Conservation (phyloP, 805 yeast genomes). For the Ogataea ganodermae region DNA sequence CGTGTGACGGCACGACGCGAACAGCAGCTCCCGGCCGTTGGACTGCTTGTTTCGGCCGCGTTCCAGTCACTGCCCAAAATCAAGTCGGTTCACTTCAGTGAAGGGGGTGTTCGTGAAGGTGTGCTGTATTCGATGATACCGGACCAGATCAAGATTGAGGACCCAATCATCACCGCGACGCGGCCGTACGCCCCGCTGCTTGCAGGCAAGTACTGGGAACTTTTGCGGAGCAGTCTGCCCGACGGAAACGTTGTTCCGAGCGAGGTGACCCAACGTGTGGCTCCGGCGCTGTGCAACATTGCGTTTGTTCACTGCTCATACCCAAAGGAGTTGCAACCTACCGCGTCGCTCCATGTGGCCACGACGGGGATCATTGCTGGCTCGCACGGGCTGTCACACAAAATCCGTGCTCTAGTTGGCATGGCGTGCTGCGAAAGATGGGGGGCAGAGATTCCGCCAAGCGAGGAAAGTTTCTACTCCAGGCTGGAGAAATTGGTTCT, state of each 20-base stretch:
- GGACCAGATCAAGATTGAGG: conserved; percentile 57
- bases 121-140: conserved; percentile 65
- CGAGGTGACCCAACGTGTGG: conserved; percentile 58
- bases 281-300: conserved; percentile 70
- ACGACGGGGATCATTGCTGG: conserved; percentile 76
- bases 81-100: conserved; percentile 65
- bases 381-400: conserved; percentile 72
- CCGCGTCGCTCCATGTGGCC: conserved; percentile 71
- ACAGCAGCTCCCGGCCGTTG: conserved; percentile 69
- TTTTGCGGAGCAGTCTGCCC: conserved; percentile 61
- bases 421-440: conserved; percentile 76
- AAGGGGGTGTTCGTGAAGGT: conserved; percentile 81
- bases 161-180: conserved; percentile 70
- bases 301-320: conserved; percentile 78
- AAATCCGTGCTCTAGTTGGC: conserved; percentile 69
- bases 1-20: conserved; percentile 67
- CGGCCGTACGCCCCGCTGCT: conserved; percentile 71
- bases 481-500: conserved; percentile 51
- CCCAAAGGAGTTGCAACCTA: conserved; percentile 74
- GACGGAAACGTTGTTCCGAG: conserved; percentile 50
- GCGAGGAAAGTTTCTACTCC: conserved; percentile 48
- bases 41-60: conserved; percentile 61
- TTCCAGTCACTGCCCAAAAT: conserved; percentile 61
- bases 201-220: conserved; percentile 54
- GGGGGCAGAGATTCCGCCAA: conserved; percentile 75